These are phyloP conservation scores for Bassia scoparia DNA, from an alignment of 148 eudicot species.

Conservation along the genomic window DNA sequence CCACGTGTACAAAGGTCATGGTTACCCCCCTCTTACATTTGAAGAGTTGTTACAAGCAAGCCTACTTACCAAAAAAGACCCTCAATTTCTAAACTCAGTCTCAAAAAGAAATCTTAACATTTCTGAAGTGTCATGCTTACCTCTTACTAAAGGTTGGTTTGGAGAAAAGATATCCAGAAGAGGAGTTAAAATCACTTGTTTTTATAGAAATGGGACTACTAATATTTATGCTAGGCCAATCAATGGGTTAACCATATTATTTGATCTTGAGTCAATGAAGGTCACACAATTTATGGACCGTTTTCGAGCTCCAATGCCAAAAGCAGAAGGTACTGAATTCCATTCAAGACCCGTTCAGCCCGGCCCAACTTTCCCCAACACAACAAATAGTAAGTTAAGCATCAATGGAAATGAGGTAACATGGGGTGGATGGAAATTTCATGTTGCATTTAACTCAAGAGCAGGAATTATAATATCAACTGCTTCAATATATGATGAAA, in stretches of 20 bases:
- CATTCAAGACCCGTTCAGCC: slow-evolving; percentile 25
- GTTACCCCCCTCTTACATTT: slow-evolving; percentile 64
- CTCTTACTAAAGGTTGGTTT: slow-evolving; percentile 70
- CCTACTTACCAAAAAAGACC: slow-evolving; percentile 34
- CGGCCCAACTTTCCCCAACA: slow-evolving; percentile 30
- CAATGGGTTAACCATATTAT: slow-evolving; percentile 49
- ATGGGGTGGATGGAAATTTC: slow-evolving; percentile 82
- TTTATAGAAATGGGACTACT: slow-evolving; percentile 58
- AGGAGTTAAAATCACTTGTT: slow-evolving; percentile 53
- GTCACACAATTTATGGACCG: slow-evolving; percentile 41
- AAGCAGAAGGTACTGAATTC: slow-evolving; percentile 57
- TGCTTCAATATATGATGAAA: slow-evolving; percentile 50
- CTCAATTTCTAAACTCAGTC: slow-evolving; percentile 45
- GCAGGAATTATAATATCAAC: slow-evolving; percentile 75
- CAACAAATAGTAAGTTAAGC: slow-evolving; percentile 24
- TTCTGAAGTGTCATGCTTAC: slow-evolving; percentile 74
- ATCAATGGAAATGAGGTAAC: slow-evolving; percentile 42
- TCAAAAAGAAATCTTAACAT: slow-evolving; percentile 51
- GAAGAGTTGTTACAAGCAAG: slow-evolving; percentile 53
- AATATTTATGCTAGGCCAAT: slow-evolving; percentile 75
- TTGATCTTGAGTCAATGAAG: slow-evolving; percentile 48
- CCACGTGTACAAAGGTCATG: slow-evolving; percentile 50
- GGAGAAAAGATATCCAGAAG: slow-evolving; percentile 54
- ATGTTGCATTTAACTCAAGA: slow-evolving; percentile 59
- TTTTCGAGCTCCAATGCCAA: slow-evolving; percentile 45